These are phyloP conservation scores for Podila horticola DNA, from an alignment of 192 early-diverging fungal species.

Conservation along the genomic window DNA sequence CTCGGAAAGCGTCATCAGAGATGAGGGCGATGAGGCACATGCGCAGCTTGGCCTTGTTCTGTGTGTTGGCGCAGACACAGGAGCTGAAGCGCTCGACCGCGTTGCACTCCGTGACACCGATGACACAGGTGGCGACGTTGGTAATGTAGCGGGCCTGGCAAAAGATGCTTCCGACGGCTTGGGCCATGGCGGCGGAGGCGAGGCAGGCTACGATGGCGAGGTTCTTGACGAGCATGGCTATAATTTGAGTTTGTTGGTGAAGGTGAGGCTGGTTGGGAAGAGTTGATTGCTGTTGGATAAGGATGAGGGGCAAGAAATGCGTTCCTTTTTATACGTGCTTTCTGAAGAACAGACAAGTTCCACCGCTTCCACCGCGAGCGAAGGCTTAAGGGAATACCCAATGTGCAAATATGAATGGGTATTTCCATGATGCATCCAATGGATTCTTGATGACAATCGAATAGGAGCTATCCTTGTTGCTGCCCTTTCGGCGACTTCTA, in stretches of 20 bases:
- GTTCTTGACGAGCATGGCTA: conserved; percentile 2
- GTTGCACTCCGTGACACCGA: conserved; percentile 21
- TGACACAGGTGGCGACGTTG: conserved; percentile 23
- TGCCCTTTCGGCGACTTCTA: too few species aligned
- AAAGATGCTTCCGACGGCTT: conserved; percentile 6
- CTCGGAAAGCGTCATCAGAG: neutral
- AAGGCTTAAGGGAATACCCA: too few species aligned
- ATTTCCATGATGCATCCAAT: too few species aligned
- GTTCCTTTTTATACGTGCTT: too few species aligned
- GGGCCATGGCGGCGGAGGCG: conserved; percentile 12
- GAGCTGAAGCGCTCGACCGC: conserved; percentile 5
- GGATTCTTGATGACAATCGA: too few species aligned
- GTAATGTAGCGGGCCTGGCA: conserved; percentile 25
- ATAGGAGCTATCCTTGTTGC: too few species aligned
- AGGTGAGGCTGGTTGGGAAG: too few species aligned
- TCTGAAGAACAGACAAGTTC: too few species aligned
- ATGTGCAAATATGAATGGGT: too few species aligned
- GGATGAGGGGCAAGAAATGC: too few species aligned
- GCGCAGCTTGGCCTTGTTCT: neutral
- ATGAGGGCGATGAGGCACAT: neutral
- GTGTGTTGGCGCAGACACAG: conserved; percentile 9
- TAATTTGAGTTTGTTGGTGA: neutral
- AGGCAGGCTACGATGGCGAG: conserved; percentile 5
- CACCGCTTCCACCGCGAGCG: too few species aligned
- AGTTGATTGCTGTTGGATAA: too few species aligned